Evolutionary conservation across 2,329 filamentous ascomycete species (phyloP).

Genomic region (Dactylonectria macrodidyma): DNA sequence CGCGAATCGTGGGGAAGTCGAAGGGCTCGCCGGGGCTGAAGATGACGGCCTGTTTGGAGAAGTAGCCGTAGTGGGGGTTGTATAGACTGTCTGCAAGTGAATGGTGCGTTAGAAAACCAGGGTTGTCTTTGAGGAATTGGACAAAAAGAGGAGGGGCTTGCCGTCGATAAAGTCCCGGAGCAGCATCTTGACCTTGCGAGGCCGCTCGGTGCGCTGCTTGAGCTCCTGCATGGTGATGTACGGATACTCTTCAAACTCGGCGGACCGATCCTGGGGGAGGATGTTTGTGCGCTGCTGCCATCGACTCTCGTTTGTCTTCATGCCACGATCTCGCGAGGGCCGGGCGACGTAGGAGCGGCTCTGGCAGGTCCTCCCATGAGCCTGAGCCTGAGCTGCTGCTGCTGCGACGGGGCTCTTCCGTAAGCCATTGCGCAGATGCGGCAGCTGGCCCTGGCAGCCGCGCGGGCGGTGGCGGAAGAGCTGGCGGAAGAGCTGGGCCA

Average conservation of each 20-base stretch:
- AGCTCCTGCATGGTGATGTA: slow-evolving; percentile 88
- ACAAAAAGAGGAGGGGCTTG: slow-evolving; percentile 52
- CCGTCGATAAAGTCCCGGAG: slow-evolving; percentile 98
- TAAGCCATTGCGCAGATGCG: slow-evolving; percentile 44
- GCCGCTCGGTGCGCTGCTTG: slow-evolving; percentile 80
- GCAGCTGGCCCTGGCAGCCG: slow-evolving; percentile 51
- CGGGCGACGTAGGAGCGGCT: slow-evolving; percentile 49
- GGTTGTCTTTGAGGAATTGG: slow-evolving; percentile 28
- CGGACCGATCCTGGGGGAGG: slow-evolving; percentile 81
- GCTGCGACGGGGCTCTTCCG: slow-evolving; percentile 18
- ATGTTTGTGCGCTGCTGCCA: slow-evolving; percentile 90
- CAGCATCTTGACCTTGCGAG: slow-evolving; percentile 94
- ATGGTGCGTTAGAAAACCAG: slow-evolving; percentile 29
- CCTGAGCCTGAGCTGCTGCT: not conserved
- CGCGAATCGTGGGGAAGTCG: slow-evolving; percentile 83
- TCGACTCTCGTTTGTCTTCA: slow-evolving; percentile 73
- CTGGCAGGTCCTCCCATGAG: slow-evolving; percentile 34
- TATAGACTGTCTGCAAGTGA: slow-evolving; percentile 83
- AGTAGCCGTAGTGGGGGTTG: slow-evolving; percentile 95
- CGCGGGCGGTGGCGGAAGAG: slow-evolving; percentile 78
- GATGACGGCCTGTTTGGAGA: slow-evolving; percentile 96
- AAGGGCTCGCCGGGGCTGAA: slow-evolving; percentile 95
- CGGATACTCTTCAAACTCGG: slow-evolving; percentile 87
- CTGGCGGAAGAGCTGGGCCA: slow-evolving; percentile 85
- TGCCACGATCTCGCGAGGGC: slow-evolving; percentile 55